These are phyloP conservation scores for Eimeria necatrix DNA, from an alignment of 169 alveolate genomes.

Conservation along the genomic window DNA sequence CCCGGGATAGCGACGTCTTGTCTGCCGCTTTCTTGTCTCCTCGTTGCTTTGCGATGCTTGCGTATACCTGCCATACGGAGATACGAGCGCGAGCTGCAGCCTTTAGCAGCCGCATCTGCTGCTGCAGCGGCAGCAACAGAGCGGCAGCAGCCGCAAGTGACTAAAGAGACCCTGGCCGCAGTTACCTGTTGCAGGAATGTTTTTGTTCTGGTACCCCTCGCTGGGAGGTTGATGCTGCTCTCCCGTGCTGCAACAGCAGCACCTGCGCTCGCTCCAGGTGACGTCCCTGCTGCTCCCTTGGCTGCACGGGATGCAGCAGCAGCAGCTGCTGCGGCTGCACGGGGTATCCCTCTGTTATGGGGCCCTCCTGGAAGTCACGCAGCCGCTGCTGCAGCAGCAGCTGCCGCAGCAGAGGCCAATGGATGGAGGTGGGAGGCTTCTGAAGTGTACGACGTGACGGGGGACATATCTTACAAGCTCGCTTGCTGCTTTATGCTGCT, in stretches of 20 bases:
- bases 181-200: slow-evolving; percentile 67
- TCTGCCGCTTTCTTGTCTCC: slow-evolving; percentile 76
- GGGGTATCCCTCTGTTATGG: slow-evolving; percentile 69
- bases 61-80: slow-evolving; percentile 42
- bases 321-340: slow-evolving; percentile 60
- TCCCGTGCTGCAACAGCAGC: slow-evolving; percentile 64
- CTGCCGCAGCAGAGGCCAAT: slow-evolving; percentile 35
- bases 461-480: slow-evolving; percentile 61
- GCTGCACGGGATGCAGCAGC: slow-evolving; percentile 48
- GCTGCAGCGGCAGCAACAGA: slow-evolving; percentile 53
- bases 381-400: slow-evolving; percentile 26
- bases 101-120: slow-evolving; percentile 40
- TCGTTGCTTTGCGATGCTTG: slow-evolving; percentile 62
- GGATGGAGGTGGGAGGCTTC: slow-evolving; percentile 69
- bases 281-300: slow-evolving; percentile 60
- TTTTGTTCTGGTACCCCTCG: slow-evolving; percentile 68
- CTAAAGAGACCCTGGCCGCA: slow-evolving; percentile 56
- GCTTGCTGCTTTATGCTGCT: slow-evolving; percentile 79
- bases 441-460: slow-evolving; percentile 68
- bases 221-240: slow-evolving; percentile 66
- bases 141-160: slow-evolving; percentile 23
- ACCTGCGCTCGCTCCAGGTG: slow-evolving; percentile 57
- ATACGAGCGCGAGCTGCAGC: slow-evolving; percentile 37
- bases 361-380: slow-evolving; percentile 73
- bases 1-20: slow-evolving; percentile 69